Evolutionary conservation across 2,329 filamentous ascomycete genomes (phyloP).

Genomic region (Alternaria metachromatica): DNA sequence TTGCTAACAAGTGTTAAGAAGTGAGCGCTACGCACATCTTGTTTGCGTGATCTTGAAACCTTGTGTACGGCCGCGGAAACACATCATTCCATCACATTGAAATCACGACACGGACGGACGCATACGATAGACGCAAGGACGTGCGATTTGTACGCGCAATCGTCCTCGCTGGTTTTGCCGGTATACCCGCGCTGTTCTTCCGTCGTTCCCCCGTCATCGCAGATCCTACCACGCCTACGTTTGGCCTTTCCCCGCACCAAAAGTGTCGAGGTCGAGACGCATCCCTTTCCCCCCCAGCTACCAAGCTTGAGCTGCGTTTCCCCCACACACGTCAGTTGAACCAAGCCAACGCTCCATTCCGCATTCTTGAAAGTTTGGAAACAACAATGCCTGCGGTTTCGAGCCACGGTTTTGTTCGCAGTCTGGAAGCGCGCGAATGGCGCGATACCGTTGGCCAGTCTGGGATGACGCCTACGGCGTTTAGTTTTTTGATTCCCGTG

Average conservation of each 20-base stretch:
- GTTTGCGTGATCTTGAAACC: background rate
- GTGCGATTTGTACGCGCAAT: background rate
- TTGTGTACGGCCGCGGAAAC: background rate
- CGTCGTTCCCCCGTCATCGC: background rate
- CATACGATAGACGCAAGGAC: background rate
- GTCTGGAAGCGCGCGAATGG: slow-evolving; percentile 22
- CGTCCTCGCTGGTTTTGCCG: background rate
- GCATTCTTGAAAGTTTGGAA: background rate
- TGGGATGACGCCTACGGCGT: slow-evolving; percentile 35
- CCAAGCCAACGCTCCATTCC: background rate
- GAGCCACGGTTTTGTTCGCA: background rate
- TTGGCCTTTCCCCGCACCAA: background rate
- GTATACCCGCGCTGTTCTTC: background rate
- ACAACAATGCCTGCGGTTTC: slow-evolving; percentile 21
- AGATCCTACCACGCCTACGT: background rate
- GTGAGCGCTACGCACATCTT: background rate
- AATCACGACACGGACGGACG: background rate
- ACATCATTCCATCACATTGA: background rate
- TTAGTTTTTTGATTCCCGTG: slow-evolving; percentile 38
- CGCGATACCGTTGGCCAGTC: slow-evolving; percentile 24
- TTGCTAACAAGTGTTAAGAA: background rate
- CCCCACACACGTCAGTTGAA: background rate
- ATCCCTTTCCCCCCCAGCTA: background rate
- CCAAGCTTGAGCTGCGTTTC: background rate
- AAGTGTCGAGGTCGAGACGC: background rate